Evolutionary conservation across 2,329 filamentous ascomycete species (phyloP), one percentile per base, ranked within the genome.

Genomic region (Talaromyces sp.): DNA sequence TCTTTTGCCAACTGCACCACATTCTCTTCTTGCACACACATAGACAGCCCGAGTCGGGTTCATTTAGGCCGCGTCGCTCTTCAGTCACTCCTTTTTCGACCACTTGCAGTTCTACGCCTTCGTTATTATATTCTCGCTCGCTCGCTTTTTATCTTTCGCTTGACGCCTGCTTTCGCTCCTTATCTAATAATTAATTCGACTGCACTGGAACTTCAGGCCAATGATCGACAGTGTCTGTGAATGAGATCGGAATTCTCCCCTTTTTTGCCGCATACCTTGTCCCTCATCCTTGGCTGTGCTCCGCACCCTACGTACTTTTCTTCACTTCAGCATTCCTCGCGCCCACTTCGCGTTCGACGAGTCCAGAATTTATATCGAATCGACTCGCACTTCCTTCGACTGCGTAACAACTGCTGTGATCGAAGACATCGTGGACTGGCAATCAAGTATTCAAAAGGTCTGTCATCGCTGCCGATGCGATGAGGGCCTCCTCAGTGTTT

Each of bases 401-500:
- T 24, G 12, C 43, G 14, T 17, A 14, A 32, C 35, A 5, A 38
- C 35, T n/a, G 17, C 35, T n/a, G 35, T n/a, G 35, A 52, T n/a
- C 19, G 21, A 58, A 58, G 31, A 12, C 24, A 58, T 35, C 60
- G 38, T 64, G 56, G 31, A 56, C 55, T 59, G 58, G 50, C 43
- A 55, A 57, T 58, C 52, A 61, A 58, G 61, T 64, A 62, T 64
- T 65, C 62, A 66, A 29, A 51, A 32, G 48, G 65, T 67, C 69
- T 66, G 73, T 76, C 74, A 74, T 75, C 70, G 72, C 71, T 63
- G 65, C 68, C 68, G 67, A 62, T 67, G 68, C 74, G 71, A 79
- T 79, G 77, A 77, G 74, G 73, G 61, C 62, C 54, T 67, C 74
- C 74, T 78, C 76, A 74, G 75, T 77, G 74, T 74, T 77, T 70